Percentiles rank a stretch among this genome's conserved stretches.
phyloP scores from a whole-genome alignment of 176 grass and related monocot species.

The Oryza nivara region DNA sequence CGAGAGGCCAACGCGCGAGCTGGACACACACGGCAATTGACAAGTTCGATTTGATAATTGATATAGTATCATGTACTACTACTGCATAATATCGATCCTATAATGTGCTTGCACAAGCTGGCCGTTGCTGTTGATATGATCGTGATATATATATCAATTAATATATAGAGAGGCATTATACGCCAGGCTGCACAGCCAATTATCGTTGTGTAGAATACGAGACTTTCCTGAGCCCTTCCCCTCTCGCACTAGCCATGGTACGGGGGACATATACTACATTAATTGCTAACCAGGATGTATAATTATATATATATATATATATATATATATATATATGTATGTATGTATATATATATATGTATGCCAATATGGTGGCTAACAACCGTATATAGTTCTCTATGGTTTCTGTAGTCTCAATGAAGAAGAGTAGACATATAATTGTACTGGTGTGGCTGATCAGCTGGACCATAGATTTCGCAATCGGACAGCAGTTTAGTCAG shows the following conservation, averaged over 20 bases:
- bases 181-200: background rate
- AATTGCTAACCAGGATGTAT: background rate
- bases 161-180: background rate
- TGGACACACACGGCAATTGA: background rate
- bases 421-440: background rate
- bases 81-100: background rate
- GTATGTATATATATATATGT: background rate
- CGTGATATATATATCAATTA: background rate
- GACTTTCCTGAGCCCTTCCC: background rate
- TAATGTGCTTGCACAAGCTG: background rate
- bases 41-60: background rate
- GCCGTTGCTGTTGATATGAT: background rate
- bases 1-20: background rate
- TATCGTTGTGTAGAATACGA: background rate
- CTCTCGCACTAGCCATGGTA: background rate
- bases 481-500: background rate
- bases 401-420: background rate
- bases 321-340: background rate
- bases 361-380: background rate
- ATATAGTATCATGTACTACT: background rate
- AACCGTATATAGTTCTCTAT: background rate
- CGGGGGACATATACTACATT: background rate
- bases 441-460: background rate
- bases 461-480: background rate
- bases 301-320: no score